phyloP scores from a whole-genome alignment of 306 rosid species.

The Echinosophora koreensis region DNA sequence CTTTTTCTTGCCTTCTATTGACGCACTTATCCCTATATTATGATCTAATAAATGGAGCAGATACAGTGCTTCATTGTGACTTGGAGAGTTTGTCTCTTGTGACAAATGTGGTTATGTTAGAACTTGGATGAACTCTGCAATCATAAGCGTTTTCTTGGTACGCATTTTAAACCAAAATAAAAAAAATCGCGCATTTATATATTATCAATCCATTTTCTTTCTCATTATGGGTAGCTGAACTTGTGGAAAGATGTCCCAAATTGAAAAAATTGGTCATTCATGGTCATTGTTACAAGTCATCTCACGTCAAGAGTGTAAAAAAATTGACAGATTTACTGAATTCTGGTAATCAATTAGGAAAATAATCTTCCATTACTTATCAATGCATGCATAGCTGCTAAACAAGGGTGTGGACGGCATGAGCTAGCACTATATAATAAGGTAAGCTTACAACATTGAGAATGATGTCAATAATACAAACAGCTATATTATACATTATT shows the following conservation, averaged over 20 bases:
- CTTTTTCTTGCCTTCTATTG: slow-evolving; percentile 64
- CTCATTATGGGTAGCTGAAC: slow-evolving; percentile 46
- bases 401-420: not conserved
- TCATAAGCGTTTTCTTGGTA: too few relatives aligned
- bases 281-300: too few relatives aligned
- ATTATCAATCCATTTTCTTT: slow-evolving; percentile 36
- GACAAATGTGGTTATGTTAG: slow-evolving; percentile 70
- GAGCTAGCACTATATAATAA: not conserved
- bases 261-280: too few relatives aligned
- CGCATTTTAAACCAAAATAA: too few relatives aligned
- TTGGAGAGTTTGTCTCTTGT: slow-evolving; percentile 70
- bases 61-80: slow-evolving; percentile 60
- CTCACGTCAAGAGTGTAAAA: too few relatives aligned
- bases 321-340: too few relatives aligned
- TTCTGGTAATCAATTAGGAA: not conserved
- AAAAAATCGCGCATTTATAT: too few relatives aligned
- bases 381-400: not conserved
- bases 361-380: not conserved
- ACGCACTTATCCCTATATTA: slow-evolving; percentile 64
- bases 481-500: slow-evolving; percentile 14
- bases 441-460: not conserved
- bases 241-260: slow-evolving; percentile 66
- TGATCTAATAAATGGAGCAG: slow-evolving; percentile 71
- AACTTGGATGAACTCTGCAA: slow-evolving; percentile 80
- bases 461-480: not conserved